Evolutionary conservation across 129 eudicot species (phyloP).

Genomic region (Helichrysum umbraculigerum): DNA sequence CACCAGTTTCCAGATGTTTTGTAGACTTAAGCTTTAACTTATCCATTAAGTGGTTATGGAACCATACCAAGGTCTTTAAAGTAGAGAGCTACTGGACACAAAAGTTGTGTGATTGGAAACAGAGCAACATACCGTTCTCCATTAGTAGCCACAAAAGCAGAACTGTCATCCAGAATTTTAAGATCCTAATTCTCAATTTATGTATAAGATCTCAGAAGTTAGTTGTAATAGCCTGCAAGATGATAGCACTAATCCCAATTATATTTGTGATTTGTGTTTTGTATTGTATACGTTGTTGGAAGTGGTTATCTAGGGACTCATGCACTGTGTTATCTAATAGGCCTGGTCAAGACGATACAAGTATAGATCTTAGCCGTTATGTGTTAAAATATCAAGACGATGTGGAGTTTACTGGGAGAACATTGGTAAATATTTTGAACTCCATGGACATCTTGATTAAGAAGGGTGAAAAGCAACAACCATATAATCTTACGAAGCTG

Average conservation of each 20-base stretch:
- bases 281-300: constrained; percentile 13
- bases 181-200: constrained; percentile 6
- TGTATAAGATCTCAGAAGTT: constrained; percentile 25
- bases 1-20: constrained; percentile 21
- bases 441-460: neutral
- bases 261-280: neutral
- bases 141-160: constrained; percentile 1
- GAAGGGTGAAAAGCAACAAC: constrained; percentile 10
- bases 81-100: constrained; percentile 42
- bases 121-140: neutral
- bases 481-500: neutral
- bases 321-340: neutral
- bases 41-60: neutral
- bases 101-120: constrained; percentile 38
- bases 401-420: constrained; percentile 1
- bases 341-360: no score
- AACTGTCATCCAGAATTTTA: constrained; percentile 2
- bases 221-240: constrained; percentile 39
- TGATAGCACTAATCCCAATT: constrained; percentile 3
- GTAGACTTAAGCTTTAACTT: constrained; percentile 7
- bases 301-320: neutral
- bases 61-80: neutral
- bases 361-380: neutral
- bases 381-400: constrained; percentile 3
- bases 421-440: neutral